Conservation (phyloP, 208 protist species). For the Leishmania arabica region DNA sequence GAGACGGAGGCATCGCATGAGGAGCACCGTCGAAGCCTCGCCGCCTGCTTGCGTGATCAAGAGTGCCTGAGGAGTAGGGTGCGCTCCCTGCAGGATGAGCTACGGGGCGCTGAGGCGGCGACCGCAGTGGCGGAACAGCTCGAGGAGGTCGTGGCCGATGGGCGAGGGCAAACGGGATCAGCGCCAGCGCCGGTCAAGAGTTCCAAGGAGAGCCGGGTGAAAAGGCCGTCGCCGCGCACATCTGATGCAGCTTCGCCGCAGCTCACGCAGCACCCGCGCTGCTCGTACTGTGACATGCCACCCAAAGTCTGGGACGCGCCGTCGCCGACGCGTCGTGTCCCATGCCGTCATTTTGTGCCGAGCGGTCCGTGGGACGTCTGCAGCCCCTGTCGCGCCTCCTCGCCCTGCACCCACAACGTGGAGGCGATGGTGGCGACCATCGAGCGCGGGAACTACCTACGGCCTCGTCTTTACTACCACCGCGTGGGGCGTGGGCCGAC, state of each 20-base stretch:
- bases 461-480: slow-evolving; percentile 60
- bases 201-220: not conserved
- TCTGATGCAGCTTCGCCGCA: not conserved
- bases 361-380: slow-evolving; percentile 20
- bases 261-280: slow-evolving; percentile 20
- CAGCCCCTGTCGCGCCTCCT: slow-evolving; percentile 21
- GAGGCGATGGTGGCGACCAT: slow-evolving; percentile 70
- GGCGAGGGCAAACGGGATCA: too few relatives aligned
- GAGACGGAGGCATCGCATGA: slow-evolving; percentile 24
- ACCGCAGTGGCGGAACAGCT: not conserved
- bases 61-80: slow-evolving; percentile 22
- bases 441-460: slow-evolving; percentile 71
- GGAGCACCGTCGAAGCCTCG: slow-evolving; percentile 8
- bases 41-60: slow-evolving; percentile 34
- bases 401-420: slow-evolving; percentile 56
- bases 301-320: slow-evolving; percentile 7
- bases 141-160: not conserved
- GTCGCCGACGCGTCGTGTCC: slow-evolving; percentile 17
- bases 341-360: slow-evolving; percentile 33
- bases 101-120: slow-evolving; percentile 2
- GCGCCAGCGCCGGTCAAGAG: not conserved
- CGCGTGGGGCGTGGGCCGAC: slow-evolving; percentile 34
- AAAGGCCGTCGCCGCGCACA: not conserved
- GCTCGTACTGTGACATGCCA: slow-evolving; percentile 24
- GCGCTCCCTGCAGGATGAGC: slow-evolving; percentile 6